These are phyloP conservation scores for Amanita rimosa DNA, from an alignment of 768 basidiomycete species.

Conservation along the genomic window DNA sequence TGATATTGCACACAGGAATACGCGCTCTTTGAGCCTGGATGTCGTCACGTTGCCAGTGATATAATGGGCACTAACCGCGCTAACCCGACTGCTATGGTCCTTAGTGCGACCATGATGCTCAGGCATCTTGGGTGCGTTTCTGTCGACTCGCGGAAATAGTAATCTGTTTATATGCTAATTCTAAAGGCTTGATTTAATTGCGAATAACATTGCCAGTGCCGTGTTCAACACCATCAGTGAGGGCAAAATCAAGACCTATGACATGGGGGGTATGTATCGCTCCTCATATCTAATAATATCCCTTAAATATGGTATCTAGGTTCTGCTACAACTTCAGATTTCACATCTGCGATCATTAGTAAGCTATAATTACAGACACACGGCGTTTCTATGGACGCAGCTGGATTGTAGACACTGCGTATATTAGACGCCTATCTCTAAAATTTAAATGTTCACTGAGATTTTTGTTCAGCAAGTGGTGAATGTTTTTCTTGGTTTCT, in stretches of 20 bases:
- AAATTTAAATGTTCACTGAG: no score
- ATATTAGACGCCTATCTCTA: not conserved
- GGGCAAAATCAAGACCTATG: slow-evolving; percentile 83
- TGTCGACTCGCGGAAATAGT: slow-evolving; percentile 8
- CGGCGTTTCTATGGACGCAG: slow-evolving; percentile 3
- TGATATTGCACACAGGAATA: slow-evolving; percentile 52
- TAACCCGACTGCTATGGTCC: slow-evolving; percentile 96
- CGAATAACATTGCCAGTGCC: slow-evolving; percentile 86
- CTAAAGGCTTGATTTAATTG: slow-evolving; percentile 76
- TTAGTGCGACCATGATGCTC: slow-evolving; percentile 96
- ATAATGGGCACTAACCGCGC: slow-evolving; percentile 95
- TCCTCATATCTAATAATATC: not conserved
- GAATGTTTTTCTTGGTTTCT: slow-evolving; percentile 19
- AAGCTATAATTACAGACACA: slow-evolving; percentile 35
- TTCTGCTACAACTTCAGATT: slow-evolving; percentile 85
- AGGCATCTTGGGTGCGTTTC: slow-evolving; percentile 78
- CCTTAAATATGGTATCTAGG: slow-evolving; percentile 30
- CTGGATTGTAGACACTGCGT: not conserved
- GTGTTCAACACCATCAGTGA: slow-evolving; percentile 89
- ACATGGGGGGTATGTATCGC: slow-evolving; percentile 75
- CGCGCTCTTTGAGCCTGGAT: slow-evolving; percentile 97
- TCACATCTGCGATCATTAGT: slow-evolving; percentile 87
- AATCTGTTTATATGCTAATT: slow-evolving; percentile 7
- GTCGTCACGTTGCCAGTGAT: slow-evolving; percentile 89
- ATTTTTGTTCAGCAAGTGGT: not conserved